phyloP scores from a whole-genome alignment of 352 stramenopile genomes.

The Phytopythium aichiense region DNA sequence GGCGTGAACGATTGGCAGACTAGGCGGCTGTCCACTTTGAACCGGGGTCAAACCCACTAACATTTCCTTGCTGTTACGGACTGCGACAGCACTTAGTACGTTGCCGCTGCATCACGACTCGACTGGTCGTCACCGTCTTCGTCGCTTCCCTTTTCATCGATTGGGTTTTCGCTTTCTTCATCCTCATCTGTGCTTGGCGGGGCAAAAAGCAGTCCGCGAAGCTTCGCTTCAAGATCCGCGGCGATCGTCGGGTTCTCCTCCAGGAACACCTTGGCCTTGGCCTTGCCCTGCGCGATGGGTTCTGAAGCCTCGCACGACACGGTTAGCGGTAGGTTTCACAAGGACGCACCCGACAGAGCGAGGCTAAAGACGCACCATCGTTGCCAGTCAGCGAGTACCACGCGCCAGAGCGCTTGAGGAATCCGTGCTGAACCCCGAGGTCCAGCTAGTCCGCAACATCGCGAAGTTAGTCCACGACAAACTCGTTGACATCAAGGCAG shows the following conservation, averaged over 20 bases:
- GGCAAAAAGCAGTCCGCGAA: constrained; percentile 63
- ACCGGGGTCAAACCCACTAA: neutral
- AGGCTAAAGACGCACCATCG: constrained; percentile 35
- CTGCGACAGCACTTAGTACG: neutral
- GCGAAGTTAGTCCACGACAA: neutral
- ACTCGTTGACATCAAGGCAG: neutral
- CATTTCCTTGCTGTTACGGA: neutral
- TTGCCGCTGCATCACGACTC: neutral
- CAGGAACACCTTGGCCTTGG: constrained; percentile 80
- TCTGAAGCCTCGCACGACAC: constrained; percentile 27
- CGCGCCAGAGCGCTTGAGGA: constrained; percentile 75
- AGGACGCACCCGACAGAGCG: too few relatives aligned
- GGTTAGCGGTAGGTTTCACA: neutral
- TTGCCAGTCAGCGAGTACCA: constrained; percentile 69
- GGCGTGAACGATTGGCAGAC: constrained; percentile 8
- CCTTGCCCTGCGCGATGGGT: constrained; percentile 79
- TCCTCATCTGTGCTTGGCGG: constrained; percentile 7
- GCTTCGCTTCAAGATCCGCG: constrained; percentile 61
- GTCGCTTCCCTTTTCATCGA: constrained; percentile 8
- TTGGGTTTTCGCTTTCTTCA: constrained; percentile 3
- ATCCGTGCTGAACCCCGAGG: constrained; percentile 62
- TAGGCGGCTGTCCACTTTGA: neutral
- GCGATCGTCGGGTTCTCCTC: constrained; percentile 72
- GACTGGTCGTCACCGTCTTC: neutral
- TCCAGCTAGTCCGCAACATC: constrained; percentile 36